Conservation (phyloP, 1,139 yeast species). For the Zygoascus hellenicus region DNA sequence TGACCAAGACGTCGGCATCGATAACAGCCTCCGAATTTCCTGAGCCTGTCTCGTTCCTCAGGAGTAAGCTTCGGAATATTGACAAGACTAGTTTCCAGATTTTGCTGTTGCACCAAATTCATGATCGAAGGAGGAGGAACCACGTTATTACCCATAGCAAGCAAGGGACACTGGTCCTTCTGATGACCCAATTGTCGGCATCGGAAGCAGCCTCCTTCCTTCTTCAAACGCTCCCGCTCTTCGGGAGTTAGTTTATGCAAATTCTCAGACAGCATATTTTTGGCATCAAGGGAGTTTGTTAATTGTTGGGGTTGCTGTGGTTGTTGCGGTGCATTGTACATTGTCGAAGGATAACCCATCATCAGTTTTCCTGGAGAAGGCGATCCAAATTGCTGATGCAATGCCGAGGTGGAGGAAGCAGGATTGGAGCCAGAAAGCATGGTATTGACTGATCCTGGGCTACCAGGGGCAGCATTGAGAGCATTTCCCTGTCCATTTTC, state of each 20-base stretch:
- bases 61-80: slow-evolving; percentile 10
- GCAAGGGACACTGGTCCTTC: slow-evolving; percentile 10
- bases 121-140: slow-evolving; percentile 7
- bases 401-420: neutral
- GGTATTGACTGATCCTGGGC: neutral
- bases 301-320: neutral
- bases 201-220: slow-evolving; percentile 10
- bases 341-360: neutral
- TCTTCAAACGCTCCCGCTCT: slow-evolving; percentile 7
- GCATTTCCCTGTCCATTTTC: too few species aligned
- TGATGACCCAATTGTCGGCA: slow-evolving; percentile 10
- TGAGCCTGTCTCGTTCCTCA: slow-evolving; percentile 9
- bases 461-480: neutral
- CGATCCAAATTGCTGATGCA: neutral
- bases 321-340: neutral
- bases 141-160: slow-evolving; percentile 9
- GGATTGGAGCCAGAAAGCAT: slow-evolving; percentile 1
- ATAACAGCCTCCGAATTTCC: slow-evolving; percentile 10
- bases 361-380: neutral
- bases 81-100: neutral
- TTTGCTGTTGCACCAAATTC: neutral
- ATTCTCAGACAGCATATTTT: neutral
- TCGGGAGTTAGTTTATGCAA: slow-evolving; percentile 10
- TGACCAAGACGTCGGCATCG: slow-evolving; percentile 12
- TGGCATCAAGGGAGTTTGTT: neutral